Percentiles rank a stretch among this genome's conserved stretches.
These are phyloP conservation scores for Monoraphidium neglectum DNA, from an alignment of 139 green algal genomes.

Conservation along the genomic window DNA sequence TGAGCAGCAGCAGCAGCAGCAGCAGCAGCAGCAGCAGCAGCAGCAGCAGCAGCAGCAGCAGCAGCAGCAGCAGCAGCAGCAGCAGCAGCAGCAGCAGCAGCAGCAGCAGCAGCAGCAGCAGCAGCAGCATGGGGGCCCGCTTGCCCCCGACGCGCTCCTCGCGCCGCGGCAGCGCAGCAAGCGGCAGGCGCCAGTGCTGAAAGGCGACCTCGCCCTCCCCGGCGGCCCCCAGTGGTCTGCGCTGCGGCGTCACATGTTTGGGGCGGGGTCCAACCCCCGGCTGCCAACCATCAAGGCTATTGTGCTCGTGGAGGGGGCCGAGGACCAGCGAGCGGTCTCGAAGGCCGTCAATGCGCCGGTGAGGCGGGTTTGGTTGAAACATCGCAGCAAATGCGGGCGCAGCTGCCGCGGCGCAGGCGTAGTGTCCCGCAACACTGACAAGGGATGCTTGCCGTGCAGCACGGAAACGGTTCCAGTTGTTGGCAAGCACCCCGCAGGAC, in stretches of 20 bases:
- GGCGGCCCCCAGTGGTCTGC: constrained; percentile 27
- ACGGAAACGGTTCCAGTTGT: no score
- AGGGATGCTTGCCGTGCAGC: no score
- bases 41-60: neutral
- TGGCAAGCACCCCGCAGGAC: no score
- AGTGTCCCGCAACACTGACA: neutral
- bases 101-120: neutral
- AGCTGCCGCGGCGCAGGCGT: neutral
- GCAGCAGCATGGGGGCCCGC: neutral
- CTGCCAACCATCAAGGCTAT: constrained; percentile 18
- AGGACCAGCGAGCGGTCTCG: constrained; percentile 23
- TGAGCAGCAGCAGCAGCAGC: neutral
- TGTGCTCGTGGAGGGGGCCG: constrained; percentile 23
- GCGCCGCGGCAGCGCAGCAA: no score
- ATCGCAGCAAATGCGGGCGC: neutral
- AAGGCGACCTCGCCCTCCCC: constrained; percentile 28
- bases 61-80: neutral
- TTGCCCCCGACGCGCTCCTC: no score
- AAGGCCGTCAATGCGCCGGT: constrained; percentile 22
- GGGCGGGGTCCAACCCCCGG: constrained; percentile 1
- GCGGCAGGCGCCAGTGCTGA: constrained; percentile 26
- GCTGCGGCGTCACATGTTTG: constrained; percentile 16
- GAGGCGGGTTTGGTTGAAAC: neutral
- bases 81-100: no score
- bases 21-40: constrained; percentile 16